Base-by-base conservation (phyloP, 805 yeast genomes). In the Candida insectalens region DNA sequence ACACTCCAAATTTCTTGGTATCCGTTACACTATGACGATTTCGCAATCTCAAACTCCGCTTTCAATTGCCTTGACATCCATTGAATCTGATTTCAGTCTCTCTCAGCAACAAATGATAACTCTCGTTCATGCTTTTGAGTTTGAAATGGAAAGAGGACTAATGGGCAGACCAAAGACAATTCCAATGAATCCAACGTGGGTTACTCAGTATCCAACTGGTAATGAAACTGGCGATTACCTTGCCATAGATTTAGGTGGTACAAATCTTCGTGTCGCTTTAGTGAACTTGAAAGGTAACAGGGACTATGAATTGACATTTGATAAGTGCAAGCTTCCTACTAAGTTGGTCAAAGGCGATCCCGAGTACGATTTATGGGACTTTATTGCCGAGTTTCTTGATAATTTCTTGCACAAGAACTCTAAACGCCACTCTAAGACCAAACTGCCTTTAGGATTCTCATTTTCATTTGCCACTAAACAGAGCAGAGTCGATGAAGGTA, bases 101-200 rank as follows among this genome's bases (percentile, higher is more conserved):
- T 21, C 12, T 21, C 25, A 25, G 7, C n/a, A 25, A 25, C 15
- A 13, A 25, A 16, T 27, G 10, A 16, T 19, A 16, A 29, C 22
- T n/a, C n/a, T 89, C 59, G 75, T 84, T 33, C 69, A 71, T 31
- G 94, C 80, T 53, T 89, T 89, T 59, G 71, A 80, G 35, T 38
- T 56, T 18, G 97, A 89, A 62, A 73, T 89, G 49, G 74, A 77
- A 43, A 82, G 82, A 58, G 96, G 96, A 40, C 69, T 82, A 45
- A 67, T 78, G 39, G 68, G 71, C 52, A 59, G 67, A 37, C 89
- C 92, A 34, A 94, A 92, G 38, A 80, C 79, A 57, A 84, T 85
- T 51, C 97, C 98, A 41, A 89, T 89, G 97, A 87, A 81, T 54
- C 95, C 95, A 31, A 83, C 94, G 41, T 89, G 96, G 96, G 96